Percentiles rank a stretch among this genome's conserved stretches.
Evolutionary conservation across 768 basidiomycete species (phyloP).

Genomic region (Tremella fuciformis): DNA sequence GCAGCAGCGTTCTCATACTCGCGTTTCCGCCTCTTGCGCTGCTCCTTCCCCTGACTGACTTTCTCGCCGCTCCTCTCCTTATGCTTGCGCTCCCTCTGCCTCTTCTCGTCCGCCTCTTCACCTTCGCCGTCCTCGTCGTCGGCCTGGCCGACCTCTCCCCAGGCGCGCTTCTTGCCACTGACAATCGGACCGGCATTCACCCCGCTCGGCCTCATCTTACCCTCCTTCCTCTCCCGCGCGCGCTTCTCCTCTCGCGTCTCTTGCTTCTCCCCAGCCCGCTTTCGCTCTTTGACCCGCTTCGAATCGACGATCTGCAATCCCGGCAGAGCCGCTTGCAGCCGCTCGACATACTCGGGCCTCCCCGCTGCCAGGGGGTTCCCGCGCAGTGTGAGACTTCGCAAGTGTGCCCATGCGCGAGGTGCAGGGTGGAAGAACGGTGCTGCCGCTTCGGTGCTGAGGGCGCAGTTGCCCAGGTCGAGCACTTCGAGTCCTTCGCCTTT

Average conservation of each 20-base stretch:
- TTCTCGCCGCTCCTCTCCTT: conserved; percentile 10
- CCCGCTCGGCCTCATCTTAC: conserved; percentile 35
- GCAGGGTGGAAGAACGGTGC: conserved; percentile 13
- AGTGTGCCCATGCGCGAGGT: conserved; percentile 18
- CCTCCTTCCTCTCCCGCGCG: conserved; percentile 28
- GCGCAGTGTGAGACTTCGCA: conserved; percentile 38
- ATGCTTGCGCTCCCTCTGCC: not conserved
- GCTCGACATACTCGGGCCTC: conserved; percentile 29
- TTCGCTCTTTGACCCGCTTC: conserved; percentile 42
- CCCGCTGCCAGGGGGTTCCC: conserved; percentile 34
- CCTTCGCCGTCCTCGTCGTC: conserved; percentile 10
- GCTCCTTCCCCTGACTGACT: conserved; percentile 7
- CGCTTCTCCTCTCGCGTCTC: conserved; percentile 29
- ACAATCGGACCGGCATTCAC: conserved; percentile 28
- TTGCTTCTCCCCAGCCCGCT: conserved; percentile 33
- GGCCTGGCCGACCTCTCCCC: conserved; percentile 21
- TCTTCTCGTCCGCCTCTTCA: conserved; percentile 3
- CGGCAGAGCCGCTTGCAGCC: conserved; percentile 27
- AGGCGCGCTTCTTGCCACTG: conserved; percentile 28
- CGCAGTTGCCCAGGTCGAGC: conserved; percentile 44
- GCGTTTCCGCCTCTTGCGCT: conserved; percentile 5
- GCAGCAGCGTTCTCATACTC: not conserved
- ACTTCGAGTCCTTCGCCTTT: conserved; percentile 40
- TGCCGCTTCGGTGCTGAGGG: conserved; percentile 24
- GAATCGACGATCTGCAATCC: conserved; percentile 45